Evolutionary conservation across 1,284 basidiomycete species (phyloP).

Genomic region (Cystobasidium pallidum): DNA sequence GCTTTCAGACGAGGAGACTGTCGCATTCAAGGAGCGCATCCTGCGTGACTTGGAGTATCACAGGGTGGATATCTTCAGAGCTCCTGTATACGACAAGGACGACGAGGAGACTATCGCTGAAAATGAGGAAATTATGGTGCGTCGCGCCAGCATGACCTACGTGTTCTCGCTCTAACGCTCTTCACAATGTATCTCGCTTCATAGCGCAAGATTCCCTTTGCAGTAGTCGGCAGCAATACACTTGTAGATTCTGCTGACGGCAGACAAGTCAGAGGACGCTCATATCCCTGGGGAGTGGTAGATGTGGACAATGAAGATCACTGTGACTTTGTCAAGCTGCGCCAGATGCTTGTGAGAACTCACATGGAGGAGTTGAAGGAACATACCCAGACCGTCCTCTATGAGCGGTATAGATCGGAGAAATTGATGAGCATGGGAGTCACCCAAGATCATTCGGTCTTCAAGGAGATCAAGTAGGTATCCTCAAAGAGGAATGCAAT

Average conservation of each 20-base stretch:
- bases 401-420: slow-evolving; percentile 95
- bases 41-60: slow-evolving; percentile 80
- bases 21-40: slow-evolving; percentile 87
- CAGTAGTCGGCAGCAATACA: slow-evolving; percentile 88
- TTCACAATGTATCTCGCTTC: background rate
- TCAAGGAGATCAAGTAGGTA: slow-evolving; percentile 96
- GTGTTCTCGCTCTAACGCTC: too few species aligned
- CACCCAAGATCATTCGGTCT: slow-evolving; percentile 90
- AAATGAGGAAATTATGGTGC: slow-evolving; percentile 84
- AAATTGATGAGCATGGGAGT: slow-evolving; percentile 95
- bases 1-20: slow-evolving; percentile 90
- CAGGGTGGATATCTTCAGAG: slow-evolving; percentile 93
- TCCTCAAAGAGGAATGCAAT: too few species aligned
- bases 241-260: slow-evolving; percentile 80
- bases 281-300: slow-evolving; percentile 95
- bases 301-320: slow-evolving; percentile 98
- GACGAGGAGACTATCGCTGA: slow-evolving; percentile 95
- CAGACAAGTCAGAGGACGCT: slow-evolving; percentile 83
- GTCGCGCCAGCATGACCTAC: slow-evolving; percentile 40
- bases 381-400: slow-evolving; percentile 87
- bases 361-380: slow-evolving; percentile 98
- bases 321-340: slow-evolving; percentile 96
- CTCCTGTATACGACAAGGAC: slow-evolving; percentile 92
- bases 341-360: slow-evolving; percentile 95
- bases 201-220: slow-evolving; percentile 91